Evolutionary conservation across 768 basidiomycete genomes (phyloP).

Genomic region (Russula abietina): DNA sequence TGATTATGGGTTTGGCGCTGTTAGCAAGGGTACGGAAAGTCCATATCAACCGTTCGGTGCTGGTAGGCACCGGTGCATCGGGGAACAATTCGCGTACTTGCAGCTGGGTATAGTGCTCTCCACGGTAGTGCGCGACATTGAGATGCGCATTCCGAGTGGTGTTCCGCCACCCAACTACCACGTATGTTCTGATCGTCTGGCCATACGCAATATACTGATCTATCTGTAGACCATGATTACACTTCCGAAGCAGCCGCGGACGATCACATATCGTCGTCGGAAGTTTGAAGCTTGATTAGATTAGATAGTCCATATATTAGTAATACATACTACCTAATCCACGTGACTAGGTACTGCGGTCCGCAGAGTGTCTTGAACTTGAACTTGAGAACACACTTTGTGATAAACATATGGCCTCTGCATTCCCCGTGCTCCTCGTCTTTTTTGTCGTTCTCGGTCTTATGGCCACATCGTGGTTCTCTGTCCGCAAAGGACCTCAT

Average conservation of each 20-base stretch:
- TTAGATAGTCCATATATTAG: slow-evolving; percentile 27
- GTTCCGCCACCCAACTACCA: slow-evolving; percentile 88
- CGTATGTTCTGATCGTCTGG: slow-evolving; percentile 43
- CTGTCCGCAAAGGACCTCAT: slow-evolving; percentile 79
- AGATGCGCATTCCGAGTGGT: slow-evolving; percentile 57
- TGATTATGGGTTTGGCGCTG: slow-evolving; percentile 93
- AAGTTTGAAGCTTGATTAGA: slow-evolving; percentile 35
- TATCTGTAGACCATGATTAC: slow-evolving; percentile 82
- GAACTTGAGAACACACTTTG: not conserved
- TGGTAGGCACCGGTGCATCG: slow-evolving; percentile 91
- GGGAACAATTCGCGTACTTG: slow-evolving; percentile 95
- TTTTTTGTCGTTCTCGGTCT: slow-evolving; percentile 59
- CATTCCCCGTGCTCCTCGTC: slow-evolving; percentile 62
- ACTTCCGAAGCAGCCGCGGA: slow-evolving; percentile 68
- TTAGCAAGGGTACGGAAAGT: slow-evolving; percentile 93
- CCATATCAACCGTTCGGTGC: slow-evolving; percentile 98
- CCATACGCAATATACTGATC: not conserved
- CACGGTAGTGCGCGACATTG: slow-evolving; percentile 69
- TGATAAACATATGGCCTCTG: slow-evolving; percentile 50
- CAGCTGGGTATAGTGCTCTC: slow-evolving; percentile 83
- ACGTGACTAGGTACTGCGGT: not conserved
- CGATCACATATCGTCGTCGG: slow-evolving; percentile 62
- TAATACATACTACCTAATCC: not conserved
- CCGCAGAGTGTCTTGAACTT: not conserved
- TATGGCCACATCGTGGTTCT: slow-evolving; percentile 58